These are phyloP conservation scores for Epicoccum sorghinum DNA, from an alignment of 2,329 filamentous ascomycete species.

Conservation along the genomic window DNA sequence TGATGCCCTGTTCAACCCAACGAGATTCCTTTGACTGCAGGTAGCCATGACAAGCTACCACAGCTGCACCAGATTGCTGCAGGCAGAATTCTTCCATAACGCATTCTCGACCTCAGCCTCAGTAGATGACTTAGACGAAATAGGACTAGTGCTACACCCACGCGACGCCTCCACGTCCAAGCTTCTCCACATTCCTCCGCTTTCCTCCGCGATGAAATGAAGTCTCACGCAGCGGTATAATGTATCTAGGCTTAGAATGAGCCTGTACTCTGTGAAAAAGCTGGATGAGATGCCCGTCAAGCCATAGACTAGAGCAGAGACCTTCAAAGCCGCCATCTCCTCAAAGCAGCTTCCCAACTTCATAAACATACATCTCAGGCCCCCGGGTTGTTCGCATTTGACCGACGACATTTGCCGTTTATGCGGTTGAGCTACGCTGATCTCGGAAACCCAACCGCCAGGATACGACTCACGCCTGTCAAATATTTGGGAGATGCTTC, in stretches of 20 bases:
- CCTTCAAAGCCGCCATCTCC: too few relatives aligned
- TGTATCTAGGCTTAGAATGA: too few relatives aligned
- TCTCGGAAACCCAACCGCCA: slow-evolving; percentile 13
- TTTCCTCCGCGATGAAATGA: slow-evolving; percentile 10
- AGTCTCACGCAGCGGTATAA: not conserved
- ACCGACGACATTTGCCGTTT: not conserved
- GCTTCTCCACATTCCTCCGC: slow-evolving; percentile 17
- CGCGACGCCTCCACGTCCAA: slow-evolving; percentile 12
- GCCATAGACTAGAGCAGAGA: too few relatives aligned
- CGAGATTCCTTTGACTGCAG: too few relatives aligned
- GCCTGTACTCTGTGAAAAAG: too few relatives aligned
- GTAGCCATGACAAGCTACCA: not conserved
- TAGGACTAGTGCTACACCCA: not conserved
- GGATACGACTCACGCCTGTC: slow-evolving; percentile 5
- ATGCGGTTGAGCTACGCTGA: slow-evolving; percentile 11
- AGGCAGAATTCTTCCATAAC: slow-evolving; percentile 3
- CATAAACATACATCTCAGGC: not conserved
- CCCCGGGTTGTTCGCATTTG: not conserved
- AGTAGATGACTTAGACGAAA: not conserved
- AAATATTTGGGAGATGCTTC: slow-evolving; percentile 1
- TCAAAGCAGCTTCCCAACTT: not conserved
- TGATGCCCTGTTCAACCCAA: too few relatives aligned
- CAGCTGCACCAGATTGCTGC: not conserved
- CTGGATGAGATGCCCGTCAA: not conserved
- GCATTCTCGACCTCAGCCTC: not conserved